phyloP scores from a whole-genome alignment of 2,329 filamentous ascomycete species.

The Shiraia sp. region DNA sequence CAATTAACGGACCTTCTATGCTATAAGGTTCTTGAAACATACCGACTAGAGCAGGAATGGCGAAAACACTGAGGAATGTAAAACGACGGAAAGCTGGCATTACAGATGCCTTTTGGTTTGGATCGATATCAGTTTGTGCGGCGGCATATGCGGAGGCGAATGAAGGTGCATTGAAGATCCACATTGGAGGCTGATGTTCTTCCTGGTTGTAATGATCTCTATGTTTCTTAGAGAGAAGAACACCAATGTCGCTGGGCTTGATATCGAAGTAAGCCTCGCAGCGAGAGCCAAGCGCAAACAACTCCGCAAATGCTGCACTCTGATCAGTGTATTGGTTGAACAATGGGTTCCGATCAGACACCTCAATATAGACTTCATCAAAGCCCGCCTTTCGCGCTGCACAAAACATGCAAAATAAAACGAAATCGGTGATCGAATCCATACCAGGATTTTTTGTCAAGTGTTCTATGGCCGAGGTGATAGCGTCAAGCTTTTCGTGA shows the following conservation, averaged over 20 bases:
- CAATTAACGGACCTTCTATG: not conserved
- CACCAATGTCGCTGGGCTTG: conserved; percentile 41
- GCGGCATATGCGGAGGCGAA: conserved; percentile 57
- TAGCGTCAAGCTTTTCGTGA: conserved; percentile 31
- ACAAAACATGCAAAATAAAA: conserved; percentile 62
- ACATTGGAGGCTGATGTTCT: conserved; percentile 54
- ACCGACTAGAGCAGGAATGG: conserved; percentile 62
- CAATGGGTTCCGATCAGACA: conserved; percentile 64
- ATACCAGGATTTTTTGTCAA: conserved; percentile 24
- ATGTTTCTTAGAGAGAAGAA: conserved; percentile 43
- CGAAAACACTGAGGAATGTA: conserved; percentile 64
- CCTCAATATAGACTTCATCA: conserved; percentile 66
- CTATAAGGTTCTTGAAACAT: conserved; percentile 4
- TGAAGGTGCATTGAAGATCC: conserved; percentile 55
- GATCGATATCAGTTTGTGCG: conserved; percentile 58
- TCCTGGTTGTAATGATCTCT: conserved; percentile 46
- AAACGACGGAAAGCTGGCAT: conserved; percentile 56
- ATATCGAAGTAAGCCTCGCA: conserved; percentile 67
- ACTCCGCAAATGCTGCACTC: conserved; percentile 65
- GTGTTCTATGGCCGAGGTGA: conserved; percentile 33
- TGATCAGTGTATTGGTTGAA: conserved; percentile 66
- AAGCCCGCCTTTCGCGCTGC: conserved; percentile 60
- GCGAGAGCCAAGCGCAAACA: conserved; percentile 65
- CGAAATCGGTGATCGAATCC: conserved; percentile 53
- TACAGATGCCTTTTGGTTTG: conserved; percentile 47